Evolutionary conservation across 768 basidiomycete genomes (phyloP).

Genomic region (Gloeopeniophorella convolvens): DNA sequence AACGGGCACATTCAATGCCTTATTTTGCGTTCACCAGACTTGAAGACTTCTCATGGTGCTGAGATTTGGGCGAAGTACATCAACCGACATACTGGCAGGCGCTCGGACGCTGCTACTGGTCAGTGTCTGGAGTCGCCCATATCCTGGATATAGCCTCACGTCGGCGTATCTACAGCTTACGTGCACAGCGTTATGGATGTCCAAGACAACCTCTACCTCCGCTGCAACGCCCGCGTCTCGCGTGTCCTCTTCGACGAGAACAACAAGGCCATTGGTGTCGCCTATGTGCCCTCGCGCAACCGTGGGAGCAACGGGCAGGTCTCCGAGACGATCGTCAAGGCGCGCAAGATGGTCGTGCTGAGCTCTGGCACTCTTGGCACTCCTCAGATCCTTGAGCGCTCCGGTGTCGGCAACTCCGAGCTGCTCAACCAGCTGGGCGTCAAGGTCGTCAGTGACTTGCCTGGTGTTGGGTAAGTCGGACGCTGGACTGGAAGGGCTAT

Average conservation of each 20-base stretch:
- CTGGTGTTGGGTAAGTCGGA: conserved; percentile 54
- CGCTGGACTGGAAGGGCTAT: neutral
- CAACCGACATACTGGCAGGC: conserved; percentile 65
- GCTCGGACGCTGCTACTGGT: conserved; percentile 68
- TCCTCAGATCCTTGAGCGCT: conserved; percentile 67
- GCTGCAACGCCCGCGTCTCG: conserved; percentile 58
- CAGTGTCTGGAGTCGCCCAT: neutral
- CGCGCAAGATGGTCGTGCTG: conserved; percentile 55
- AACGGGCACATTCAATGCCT: neutral
- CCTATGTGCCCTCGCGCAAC: conserved; percentile 60
- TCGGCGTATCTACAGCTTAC: conserved; percentile 36
- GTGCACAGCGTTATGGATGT: conserved; percentile 67
- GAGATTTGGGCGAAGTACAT: conserved; percentile 78
- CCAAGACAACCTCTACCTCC: conserved; percentile 60
- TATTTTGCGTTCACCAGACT: conserved; percentile 32
- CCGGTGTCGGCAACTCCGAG: conserved; percentile 54
- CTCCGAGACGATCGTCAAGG: conserved; percentile 52
- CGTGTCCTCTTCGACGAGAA: conserved; percentile 72
- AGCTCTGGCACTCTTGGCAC: conserved; percentile 64
- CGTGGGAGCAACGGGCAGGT: conserved; percentile 45
- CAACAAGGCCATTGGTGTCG: conserved; percentile 64
- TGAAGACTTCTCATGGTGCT: conserved; percentile 51
- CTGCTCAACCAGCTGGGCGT: conserved; percentile 51
- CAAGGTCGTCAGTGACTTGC: conserved; percentile 61
- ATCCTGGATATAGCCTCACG: neutral